phyloP scores from a whole-genome alignment of 2,329 filamentous ascomycete genomes.

The Xylaria multiplex region DNA sequence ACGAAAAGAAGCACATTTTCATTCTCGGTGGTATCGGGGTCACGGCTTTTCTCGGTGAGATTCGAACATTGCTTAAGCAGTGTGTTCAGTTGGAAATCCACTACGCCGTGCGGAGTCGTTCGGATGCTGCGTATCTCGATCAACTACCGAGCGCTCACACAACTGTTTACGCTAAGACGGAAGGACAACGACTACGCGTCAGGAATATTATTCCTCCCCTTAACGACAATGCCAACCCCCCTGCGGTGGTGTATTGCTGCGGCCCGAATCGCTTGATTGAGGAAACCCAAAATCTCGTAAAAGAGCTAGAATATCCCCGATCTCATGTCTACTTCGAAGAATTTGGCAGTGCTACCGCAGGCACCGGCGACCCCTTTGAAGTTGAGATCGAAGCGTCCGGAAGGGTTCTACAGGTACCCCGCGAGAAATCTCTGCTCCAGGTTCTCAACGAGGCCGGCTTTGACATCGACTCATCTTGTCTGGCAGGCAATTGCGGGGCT shows the following conservation, averaged over 20 bases:
- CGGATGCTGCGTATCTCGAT: constrained; percentile 46
- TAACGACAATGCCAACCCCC: constrained; percentile 37
- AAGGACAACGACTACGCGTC: constrained; percentile 42
- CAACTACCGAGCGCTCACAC: constrained; percentile 41
- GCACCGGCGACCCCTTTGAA: constrained; percentile 48
- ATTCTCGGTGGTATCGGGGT: constrained; percentile 48
- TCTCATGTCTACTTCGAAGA: constrained; percentile 46
- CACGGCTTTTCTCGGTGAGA: constrained; percentile 46
- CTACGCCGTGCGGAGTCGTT: constrained; percentile 45
- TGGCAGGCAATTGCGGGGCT: constrained; percentile 48
- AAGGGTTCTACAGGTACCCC: constrained; percentile 43
- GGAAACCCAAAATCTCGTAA: constrained; percentile 38
- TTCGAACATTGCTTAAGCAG: constrained; percentile 36
- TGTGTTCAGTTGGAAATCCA: constrained; percentile 44
- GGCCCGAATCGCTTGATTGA: constrained; percentile 44
- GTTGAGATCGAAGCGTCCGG: constrained; percentile 44
- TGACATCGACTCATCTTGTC: constrained; percentile 48
- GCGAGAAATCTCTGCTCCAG: constrained; percentile 47
- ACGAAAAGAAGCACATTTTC: constrained; percentile 44
- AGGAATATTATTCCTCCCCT: constrained; percentile 53
- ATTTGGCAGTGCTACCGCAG: constrained; percentile 43
- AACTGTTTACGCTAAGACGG: constrained; percentile 44
- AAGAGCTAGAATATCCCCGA: constrained; percentile 41
- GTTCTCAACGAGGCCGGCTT: constrained; percentile 49
- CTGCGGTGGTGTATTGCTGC: constrained; percentile 49